Evolutionary conservation across 2,329 filamentous ascomycete species (phyloP).

Genomic region (Claviceps sp.): DNA sequence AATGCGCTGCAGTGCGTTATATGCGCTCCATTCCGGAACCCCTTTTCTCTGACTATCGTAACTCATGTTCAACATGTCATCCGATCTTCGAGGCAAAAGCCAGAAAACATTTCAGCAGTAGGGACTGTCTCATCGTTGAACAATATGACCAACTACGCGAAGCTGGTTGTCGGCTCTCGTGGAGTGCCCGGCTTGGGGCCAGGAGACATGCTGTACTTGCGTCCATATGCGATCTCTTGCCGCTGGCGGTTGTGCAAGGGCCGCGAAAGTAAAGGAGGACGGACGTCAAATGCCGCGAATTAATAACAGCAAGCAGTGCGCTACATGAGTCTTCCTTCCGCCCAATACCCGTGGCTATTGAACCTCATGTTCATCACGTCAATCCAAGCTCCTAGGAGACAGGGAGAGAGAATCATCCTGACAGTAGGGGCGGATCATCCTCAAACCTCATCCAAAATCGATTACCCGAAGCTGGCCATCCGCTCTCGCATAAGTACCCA

Average conservation of each 20-base stretch:
- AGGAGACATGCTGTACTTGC: conserved; percentile 12
- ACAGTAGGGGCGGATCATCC: background rate
- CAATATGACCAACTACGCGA: conserved; percentile 17
- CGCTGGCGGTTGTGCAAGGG: conserved; percentile 25
- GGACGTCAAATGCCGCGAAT: no score
- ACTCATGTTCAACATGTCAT: no score
- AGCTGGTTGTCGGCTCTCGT: conserved; percentile 22
- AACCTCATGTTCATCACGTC: no score
- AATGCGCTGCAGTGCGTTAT: no score
- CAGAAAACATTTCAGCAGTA: background rate
- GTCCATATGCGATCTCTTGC: conserved; percentile 20
- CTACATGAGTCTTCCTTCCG: no score
- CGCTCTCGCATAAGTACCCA: conserved; percentile 22
- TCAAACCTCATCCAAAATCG: conserved; percentile 13
- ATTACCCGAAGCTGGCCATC: conserved; percentile 19
- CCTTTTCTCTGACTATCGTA: no score
- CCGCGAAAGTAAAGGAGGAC: conserved; percentile 8
- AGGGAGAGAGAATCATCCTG: background rate
- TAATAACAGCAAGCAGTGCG: no score
- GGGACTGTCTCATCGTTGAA: background rate
- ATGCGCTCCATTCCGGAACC: no score
- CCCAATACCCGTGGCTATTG: no score
- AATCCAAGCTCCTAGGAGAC: no score
- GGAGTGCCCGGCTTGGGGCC: conserved; percentile 19
- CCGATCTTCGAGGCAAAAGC: background rate